Conservation (phyloP, 805 yeast species). For the Wickerhamomyces chaumierensis region DNA sequence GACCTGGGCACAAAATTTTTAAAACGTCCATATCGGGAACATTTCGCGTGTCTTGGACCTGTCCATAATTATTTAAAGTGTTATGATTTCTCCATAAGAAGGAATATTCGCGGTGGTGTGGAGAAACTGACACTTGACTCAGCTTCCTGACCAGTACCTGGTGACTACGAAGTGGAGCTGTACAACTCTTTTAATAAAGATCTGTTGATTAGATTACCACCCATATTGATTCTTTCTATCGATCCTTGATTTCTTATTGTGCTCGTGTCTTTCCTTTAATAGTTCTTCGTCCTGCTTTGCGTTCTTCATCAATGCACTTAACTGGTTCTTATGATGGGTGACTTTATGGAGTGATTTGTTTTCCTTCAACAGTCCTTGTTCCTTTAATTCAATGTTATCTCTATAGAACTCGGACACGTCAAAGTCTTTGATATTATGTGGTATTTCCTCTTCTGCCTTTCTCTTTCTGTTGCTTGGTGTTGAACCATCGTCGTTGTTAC, state of each 20-base stretch:
- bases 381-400: conserved; percentile 13
- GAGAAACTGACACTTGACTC: too few relatives aligned
- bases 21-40: not conserved
- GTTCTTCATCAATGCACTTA: conserved; percentile 17
- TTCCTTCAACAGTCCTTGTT: conserved; percentile 12
- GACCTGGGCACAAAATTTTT: not conserved
- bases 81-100: not conserved
- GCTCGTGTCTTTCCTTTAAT: conserved; percentile 14
- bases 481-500: not conserved
- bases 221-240: conserved; percentile 16
- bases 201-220: conserved; percentile 13
- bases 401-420: conserved; percentile 12
- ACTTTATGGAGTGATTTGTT: conserved; percentile 14
- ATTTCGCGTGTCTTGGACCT: not conserved
- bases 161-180: too few relatives aligned
- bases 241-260: conserved; percentile 12
- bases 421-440: conserved; percentile 12
- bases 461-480: not conserved
- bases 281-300: conserved; percentile 16
- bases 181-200: too few relatives aligned
- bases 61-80: not conserved
- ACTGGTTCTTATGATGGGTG: conserved; percentile 15
- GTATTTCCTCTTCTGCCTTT: conserved; percentile 2
- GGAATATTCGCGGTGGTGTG: not conserved
- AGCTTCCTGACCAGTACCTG: too few relatives aligned